These are phyloP conservation scores for Alternaria arbusti DNA, from an alignment of 2,329 filamentous ascomycete species.

Conservation along the genomic window DNA sequence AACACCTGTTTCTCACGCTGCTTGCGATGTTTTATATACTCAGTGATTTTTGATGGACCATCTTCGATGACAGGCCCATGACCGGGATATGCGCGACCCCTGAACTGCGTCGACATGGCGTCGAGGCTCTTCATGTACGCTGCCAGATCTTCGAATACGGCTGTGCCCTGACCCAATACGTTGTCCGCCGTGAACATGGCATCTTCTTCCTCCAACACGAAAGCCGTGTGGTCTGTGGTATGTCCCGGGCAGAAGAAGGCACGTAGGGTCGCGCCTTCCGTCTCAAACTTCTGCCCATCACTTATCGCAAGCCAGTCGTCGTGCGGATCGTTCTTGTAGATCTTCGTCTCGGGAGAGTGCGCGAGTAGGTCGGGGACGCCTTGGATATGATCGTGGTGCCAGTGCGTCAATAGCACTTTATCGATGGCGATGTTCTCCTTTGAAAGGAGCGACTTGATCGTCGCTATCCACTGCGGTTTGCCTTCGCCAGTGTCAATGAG, in stretches of 20 bases:
- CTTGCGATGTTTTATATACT: slow-evolving; percentile 84
- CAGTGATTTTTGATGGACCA: slow-evolving; percentile 72
- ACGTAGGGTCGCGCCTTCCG: slow-evolving; percentile 69
- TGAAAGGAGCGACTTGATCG: slow-evolving; percentile 68
- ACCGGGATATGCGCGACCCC: slow-evolving; percentile 80
- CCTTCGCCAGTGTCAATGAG: slow-evolving; percentile 93
- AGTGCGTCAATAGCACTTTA: slow-evolving; percentile 83
- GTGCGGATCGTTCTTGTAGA: slow-evolving; percentile 71
- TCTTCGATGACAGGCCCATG: slow-evolving; percentile 82
- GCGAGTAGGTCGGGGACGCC: slow-evolving; percentile 74
- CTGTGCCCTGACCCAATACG: slow-evolving; percentile 84
- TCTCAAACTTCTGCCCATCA: slow-evolving; percentile 62
- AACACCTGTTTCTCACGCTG: slow-evolving; percentile 68
- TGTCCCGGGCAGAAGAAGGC: slow-evolving; percentile 77
- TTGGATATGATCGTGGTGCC: slow-evolving; percentile 85
- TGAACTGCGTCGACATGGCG: slow-evolving; percentile 70
- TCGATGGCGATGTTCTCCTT: slow-evolving; percentile 72
- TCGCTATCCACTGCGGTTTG: slow-evolving; percentile 71
- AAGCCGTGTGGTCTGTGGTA: slow-evolving; percentile 80
- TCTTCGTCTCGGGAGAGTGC: slow-evolving; percentile 65
- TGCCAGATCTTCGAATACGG: slow-evolving; percentile 79
- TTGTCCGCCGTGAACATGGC: slow-evolving; percentile 91
- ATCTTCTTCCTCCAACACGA: slow-evolving; percentile 77
- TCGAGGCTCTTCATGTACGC: slow-evolving; percentile 73
- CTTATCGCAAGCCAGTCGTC: slow-evolving; percentile 60